Percentiles rank a stretch among this genome's conserved stretches.
These are phyloP conservation scores for Citrullus amarus DNA, from an alignment of 306 rosid genomes.

Conservation along the genomic window DNA sequence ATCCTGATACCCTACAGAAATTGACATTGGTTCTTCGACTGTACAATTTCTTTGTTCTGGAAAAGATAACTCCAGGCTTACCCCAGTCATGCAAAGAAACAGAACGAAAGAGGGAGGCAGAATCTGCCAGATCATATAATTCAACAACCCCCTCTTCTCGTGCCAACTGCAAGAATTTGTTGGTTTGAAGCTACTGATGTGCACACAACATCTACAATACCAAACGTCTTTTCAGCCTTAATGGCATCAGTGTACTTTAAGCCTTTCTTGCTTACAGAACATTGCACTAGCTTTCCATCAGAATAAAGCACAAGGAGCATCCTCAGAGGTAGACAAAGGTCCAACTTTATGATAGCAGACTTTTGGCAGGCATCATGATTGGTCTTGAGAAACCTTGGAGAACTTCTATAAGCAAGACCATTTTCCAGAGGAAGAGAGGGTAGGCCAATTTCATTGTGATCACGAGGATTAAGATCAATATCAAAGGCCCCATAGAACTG, in stretches of 20 bases:
- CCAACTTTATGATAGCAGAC: constrained; percentile 68
- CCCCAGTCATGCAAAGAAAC: constrained; percentile 95
- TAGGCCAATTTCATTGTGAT: constrained; percentile 30
- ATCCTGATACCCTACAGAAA: constrained; percentile 3
- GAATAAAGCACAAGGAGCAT: constrained; percentile 75
- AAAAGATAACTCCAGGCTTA: constrained; percentile 32
- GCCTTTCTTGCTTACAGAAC: constrained; percentile 88
- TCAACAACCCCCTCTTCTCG: constrained; percentile 79
- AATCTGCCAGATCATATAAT: constrained; percentile 76
- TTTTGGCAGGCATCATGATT: constrained; percentile 28
- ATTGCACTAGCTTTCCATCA: constrained; percentile 68
- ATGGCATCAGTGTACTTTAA: constrained; percentile 70
- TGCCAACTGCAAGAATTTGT: constrained; percentile 94
- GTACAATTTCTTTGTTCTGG: constrained; percentile 5
- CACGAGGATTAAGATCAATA: constrained; percentile 39
- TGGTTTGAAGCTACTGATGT: constrained; percentile 70
- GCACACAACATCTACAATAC: constrained; percentile 78
- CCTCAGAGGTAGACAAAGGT: constrained; percentile 60
- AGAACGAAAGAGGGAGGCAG: constrained; percentile 48
- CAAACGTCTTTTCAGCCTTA: constrained; percentile 60
- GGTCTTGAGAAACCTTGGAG: constrained; percentile 25
- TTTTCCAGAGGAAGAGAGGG: constrained; percentile 43
- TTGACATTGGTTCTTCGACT: background rate
- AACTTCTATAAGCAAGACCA: constrained; percentile 46
- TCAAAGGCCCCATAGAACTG: constrained; percentile 84